Evolutionary conservation across 495 filamentous ascomycete genomes (phyloP), one percentile per base, ranked within the genome.

Genomic region (Chaetomium tenue): DNA sequence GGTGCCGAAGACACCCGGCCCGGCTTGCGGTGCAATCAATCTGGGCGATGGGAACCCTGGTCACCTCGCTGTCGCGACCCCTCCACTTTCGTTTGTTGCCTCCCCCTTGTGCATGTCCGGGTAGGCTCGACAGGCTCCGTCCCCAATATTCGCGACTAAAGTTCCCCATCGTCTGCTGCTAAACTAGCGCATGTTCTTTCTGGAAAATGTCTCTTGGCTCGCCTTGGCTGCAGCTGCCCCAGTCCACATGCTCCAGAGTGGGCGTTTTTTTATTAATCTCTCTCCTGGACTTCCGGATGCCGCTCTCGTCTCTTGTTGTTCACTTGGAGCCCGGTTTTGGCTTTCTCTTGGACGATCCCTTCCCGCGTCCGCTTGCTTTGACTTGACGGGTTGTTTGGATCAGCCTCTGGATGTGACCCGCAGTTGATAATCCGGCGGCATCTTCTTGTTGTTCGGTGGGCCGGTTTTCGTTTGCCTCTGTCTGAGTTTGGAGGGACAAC

Each of bases 241-340:
- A 37, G 57, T 59, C 55, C 55, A 15, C 61, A 64, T 37, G 64
- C 61, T 50, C 46, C 37, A 25, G 47, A 25, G 44, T 25, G 63
- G 65, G 61, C 61, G 46, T 44, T 62, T 65, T 69, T 71, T 63
- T 60, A 72, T 67, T 74, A 72, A 74, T 72, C 70, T 72, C 70
- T 64, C 70, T 68, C 70, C 63, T 58, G 50, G 60, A 48, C 55
- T 66, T 54, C 66, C 70, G 50, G 54, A 13, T 22, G 55, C 55
- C 55, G 55, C 11, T 22, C 23, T 23, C 55, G 22, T 46, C 48
- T 62, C 37, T 3, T 58, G 54, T 3, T 58, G 54, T 58, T 50
- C 37, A 46, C 46, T 23, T 50, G 58, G 5, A 39, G 44, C 44
- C 58, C 58, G 58, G 44, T 16, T 50, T 33, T 60, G 28, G 55